Conservation (phyloP, 257 asterid species). For the Solanum tacnaense region DNA sequence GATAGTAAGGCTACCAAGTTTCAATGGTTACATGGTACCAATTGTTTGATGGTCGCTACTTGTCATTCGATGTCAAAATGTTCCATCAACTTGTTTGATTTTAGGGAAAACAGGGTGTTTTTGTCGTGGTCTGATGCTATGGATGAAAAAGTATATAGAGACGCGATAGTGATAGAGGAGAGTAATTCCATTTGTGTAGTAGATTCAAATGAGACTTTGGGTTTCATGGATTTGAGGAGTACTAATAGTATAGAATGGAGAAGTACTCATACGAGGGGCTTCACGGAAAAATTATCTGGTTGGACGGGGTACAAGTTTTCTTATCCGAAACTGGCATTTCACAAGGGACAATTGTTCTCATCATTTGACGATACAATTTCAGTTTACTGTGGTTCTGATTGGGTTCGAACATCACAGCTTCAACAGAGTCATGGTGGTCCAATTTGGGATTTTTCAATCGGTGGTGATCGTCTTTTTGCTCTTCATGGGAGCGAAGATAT, state of each 20-base stretch:
- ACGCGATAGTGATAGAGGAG: slow-evolving; percentile 39
- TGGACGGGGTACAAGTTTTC: slow-evolving; percentile 13
- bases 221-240: slow-evolving; percentile 71
- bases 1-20: slow-evolving; percentile 54
- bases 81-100: slow-evolving; percentile 54
- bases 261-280: not conserved
- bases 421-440: slow-evolving; percentile 64
- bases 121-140: no score
- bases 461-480: slow-evolving; percentile 43
- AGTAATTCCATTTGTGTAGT: slow-evolving; percentile 23
- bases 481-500: slow-evolving; percentile 66
- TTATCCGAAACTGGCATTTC: slow-evolving; percentile 66
- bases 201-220: slow-evolving; percentile 71
- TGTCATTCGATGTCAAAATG: no score
- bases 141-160: slow-evolving; percentile 16
- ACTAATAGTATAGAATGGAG: not conserved
- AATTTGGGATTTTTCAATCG: slow-evolving; percentile 71
- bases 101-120: not conserved
- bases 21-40: slow-evolving; percentile 63
- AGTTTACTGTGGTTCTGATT: slow-evolving; percentile 68
- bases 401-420: slow-evolving; percentile 59
- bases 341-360: slow-evolving; percentile 66
- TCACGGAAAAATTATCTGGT: no score
- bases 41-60: slow-evolving; percentile 29
- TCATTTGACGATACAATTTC: slow-evolving; percentile 76